Evolutionary conservation across 257 asterid species (phyloP).

Genomic region (Oldenlandia corymbosa): DNA sequence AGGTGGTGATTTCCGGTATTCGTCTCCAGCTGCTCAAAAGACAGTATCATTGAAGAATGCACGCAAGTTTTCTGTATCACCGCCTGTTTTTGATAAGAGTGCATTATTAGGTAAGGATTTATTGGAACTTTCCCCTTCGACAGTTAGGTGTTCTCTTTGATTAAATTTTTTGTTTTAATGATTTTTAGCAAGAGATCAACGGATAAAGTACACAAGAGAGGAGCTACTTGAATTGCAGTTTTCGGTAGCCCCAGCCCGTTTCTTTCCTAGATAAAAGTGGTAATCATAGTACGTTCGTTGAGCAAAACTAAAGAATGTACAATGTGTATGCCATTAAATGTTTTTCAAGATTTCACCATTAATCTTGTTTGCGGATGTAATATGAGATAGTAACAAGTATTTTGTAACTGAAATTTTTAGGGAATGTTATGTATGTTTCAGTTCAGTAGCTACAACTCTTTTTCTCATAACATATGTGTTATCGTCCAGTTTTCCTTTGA

Average conservation of each 20-base stretch:
- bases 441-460: not conserved
- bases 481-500: too few relatives aligned
- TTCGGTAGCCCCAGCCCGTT: constrained; percentile 25
- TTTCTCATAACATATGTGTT: too few relatives aligned
- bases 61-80: constrained; percentile 29
- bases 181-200: constrained; percentile 59
- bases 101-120: constrained; percentile 45
- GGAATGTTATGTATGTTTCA: not conserved
- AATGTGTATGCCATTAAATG: too few relatives aligned
- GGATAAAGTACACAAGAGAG: constrained; percentile 73
- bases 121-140: not conserved
- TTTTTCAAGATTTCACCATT: too few relatives aligned
- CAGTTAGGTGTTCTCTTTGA: constrained; percentile 5
- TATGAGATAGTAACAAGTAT: too few relatives aligned
- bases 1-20: constrained; percentile 26
- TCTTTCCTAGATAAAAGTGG: constrained; percentile 21
- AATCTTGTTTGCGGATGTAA: not conserved
- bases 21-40: constrained; percentile 26
- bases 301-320: not conserved
- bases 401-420: too few relatives aligned
- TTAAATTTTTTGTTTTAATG: not conserved
- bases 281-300: constrained; percentile 15
- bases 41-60: constrained; percentile 23
- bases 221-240: constrained; percentile 54
- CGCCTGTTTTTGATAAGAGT: constrained; percentile 18